Evolutionary conservation across 345 rosid species (phyloP).

Genomic region (Combretum micranthum): DNA sequence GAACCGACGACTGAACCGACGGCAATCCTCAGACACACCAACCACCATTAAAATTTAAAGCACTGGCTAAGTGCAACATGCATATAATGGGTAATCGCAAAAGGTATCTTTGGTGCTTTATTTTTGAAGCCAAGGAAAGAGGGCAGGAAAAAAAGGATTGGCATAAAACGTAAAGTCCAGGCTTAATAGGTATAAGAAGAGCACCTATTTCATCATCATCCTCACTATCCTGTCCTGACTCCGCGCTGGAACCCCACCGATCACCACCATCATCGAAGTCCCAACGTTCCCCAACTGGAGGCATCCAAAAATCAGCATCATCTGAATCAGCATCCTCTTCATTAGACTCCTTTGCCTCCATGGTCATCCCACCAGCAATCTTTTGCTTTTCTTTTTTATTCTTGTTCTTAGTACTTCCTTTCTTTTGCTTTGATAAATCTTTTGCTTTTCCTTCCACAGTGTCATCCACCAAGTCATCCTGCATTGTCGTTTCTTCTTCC

Average conservation of each 20-base stretch:
- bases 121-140: background rate
- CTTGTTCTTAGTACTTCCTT: constrained; percentile 7
- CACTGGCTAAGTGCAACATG: too few species aligned
- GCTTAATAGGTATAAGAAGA: constrained; percentile 4
- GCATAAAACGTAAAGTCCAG: background rate
- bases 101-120: too few species aligned
- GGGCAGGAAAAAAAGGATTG: background rate
- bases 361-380: constrained; percentile 24
- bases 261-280: constrained; percentile 59
- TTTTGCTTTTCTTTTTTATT: constrained; percentile 30
- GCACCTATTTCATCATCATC: constrained; percentile 47
- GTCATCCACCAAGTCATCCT: constrained; percentile 18
- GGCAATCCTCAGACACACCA: too few species aligned
- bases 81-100: too few species aligned
- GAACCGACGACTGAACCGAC: too few species aligned
- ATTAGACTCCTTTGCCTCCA: constrained; percentile 32
- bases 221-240: constrained; percentile 27
- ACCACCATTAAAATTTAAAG: too few species aligned
- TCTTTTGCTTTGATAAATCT: constrained; percentile 15
- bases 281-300: constrained; percentile 77
- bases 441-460: constrained; percentile 13
- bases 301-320: constrained; percentile 78
- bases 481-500: constrained; percentile 33
- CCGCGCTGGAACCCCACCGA: constrained; percentile 63
- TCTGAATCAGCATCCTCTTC: constrained; percentile 47